Percentiles rank a stretch among this genome's conserved stretches.
Conservation (phyloP, 257 asterid species). For the Gentiana macrophylla region DNA sequence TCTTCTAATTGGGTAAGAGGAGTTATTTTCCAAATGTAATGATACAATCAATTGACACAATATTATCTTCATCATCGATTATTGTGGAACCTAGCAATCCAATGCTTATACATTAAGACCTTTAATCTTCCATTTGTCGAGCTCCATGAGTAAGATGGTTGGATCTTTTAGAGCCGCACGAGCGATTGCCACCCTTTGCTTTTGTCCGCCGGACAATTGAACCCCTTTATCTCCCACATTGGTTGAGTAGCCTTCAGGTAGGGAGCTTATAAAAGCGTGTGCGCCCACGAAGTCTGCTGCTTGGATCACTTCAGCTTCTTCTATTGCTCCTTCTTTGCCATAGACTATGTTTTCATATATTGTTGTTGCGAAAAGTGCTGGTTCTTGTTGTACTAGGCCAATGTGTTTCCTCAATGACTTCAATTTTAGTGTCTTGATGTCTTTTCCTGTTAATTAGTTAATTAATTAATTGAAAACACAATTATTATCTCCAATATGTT, state of each 20-base stretch:
- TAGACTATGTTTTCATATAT: constrained; percentile 82
- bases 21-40: too few relatives aligned
- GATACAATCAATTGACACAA: too few relatives aligned
- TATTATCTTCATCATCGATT: too few relatives aligned
- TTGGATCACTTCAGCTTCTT: constrained; percentile 65
- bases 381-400: constrained; percentile 94
- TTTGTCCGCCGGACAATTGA: constrained; percentile 22
- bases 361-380: constrained; percentile 90
- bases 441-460: constrained; percentile 51
- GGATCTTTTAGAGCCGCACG: constrained; percentile 20
- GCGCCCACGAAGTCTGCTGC: constrained; percentile 91
- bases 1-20: too few relatives aligned
- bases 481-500: too few relatives aligned
- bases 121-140: too few relatives aligned
- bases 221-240: constrained; percentile 19
- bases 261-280: constrained; percentile 60
- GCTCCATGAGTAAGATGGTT: too few relatives aligned
- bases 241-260: constrained; percentile 69
- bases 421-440: constrained; percentile 65
- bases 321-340: constrained; percentile 95
- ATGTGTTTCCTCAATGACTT: constrained; percentile 78
- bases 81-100: too few relatives aligned
- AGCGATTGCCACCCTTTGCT: constrained; percentile 21
- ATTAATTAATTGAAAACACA: too few relatives aligned
- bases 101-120: too few relatives aligned